Evolutionary conservation across 202 grass and related monocot genomes (phyloP).

Genomic region (Panicum hallii): DNA sequence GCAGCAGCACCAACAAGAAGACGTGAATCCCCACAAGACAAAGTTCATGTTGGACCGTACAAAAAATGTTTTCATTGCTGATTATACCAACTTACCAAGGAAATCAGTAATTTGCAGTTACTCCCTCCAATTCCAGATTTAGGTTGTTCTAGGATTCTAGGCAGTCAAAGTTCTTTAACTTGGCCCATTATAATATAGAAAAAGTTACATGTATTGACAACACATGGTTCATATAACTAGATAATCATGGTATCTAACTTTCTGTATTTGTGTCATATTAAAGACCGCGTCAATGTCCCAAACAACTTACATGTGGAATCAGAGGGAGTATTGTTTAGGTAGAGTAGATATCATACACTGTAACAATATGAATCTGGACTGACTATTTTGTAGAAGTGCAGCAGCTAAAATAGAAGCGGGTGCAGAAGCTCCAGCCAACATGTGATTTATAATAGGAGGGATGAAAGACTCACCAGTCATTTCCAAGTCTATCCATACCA

Average conservation of each 20-base stretch:
- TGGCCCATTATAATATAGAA: background rate
- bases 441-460: background rate
- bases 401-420: background rate
- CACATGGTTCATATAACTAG: background rate
- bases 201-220: background rate
- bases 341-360: constrained; percentile 18
- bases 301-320: background rate
- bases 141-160: background rate
- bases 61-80: background rate
- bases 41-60: background rate
- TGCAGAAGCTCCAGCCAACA: background rate
- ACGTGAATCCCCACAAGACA: constrained; percentile 2
- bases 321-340: constrained; percentile 1
- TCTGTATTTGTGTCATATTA: background rate
- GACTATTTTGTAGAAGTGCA: constrained; percentile 6
- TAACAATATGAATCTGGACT: constrained; percentile 14
- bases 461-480: background rate
- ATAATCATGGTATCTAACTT: background rate
- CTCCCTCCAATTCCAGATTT: background rate
- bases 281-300: background rate
- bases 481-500: constrained; percentile 47
- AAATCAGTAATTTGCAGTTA: background rate
- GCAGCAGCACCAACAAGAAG: background rate
- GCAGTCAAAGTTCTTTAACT: background rate
- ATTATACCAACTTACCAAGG: background rate